Evolutionary conservation across 2,329 filamentous ascomycete species (phyloP), one percentile per base, ranked within the genome.

Genomic region (Beauveria sp.): DNA sequence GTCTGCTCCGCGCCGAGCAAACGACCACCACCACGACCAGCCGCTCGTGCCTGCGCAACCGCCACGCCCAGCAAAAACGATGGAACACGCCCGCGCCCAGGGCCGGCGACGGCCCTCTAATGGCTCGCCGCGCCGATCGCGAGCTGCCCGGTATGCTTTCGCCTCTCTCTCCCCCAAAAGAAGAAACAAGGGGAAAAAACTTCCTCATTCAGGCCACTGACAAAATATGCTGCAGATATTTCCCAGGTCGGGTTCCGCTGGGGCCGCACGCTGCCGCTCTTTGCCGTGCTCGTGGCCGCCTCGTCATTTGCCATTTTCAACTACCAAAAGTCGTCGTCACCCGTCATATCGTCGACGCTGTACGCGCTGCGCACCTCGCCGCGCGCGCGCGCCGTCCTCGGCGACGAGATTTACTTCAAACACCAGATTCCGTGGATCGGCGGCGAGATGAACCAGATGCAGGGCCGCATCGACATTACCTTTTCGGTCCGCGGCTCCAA

Each of bases 321-420:
- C 83, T 98, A 99, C 84, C 93, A 99, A 75, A 97, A 97, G 75
- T 86, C 87, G 62, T 91, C 90, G n/a, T 91, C 87, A 28, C 90
- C 89, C 60, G 84, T 93, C 34, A 90, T 97, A n/a, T 86, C 86
- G 60, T 91, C 89, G 60, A 95, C 92, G 5, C 84, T 99, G 30
- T 99, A 98, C 80, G 90, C 93, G 1, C 83, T 99, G 65, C 90
- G 95, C 65, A 96, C 90, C 3, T 91, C 88, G 62, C 78, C 84
- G 3, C 77, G 80, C 63, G 95, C 92, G 51, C 86, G 93, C 70
- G 86, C 86, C 62, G 78, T 88, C 51, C 83, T 99, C 30, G 95
- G 95, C 65, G 90, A 97, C 74, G 87, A 93, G 77, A 88, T 95
- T 70, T 91, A 91, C 75, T 93, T 93, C 75, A 82, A 84, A 67